phyloP scores from a whole-genome alignment of 179 eudicot species.

The Silene vulgaris region DNA sequence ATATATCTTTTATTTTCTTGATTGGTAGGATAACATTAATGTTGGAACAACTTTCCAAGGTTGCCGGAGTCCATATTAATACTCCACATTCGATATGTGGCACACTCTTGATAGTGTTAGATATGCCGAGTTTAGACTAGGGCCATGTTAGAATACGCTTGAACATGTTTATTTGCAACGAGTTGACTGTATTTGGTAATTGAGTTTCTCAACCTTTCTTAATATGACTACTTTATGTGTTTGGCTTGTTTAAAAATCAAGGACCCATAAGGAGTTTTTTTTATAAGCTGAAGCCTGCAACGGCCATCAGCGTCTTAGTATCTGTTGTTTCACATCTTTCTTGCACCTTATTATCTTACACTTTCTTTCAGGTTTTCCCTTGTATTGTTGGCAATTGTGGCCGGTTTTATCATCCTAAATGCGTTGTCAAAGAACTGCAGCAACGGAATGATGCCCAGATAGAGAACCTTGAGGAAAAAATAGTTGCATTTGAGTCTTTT shows the following conservation, averaged over 20 bases:
- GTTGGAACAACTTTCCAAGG: background rate
- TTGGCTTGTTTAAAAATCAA: background rate
- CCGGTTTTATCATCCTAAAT: constrained; percentile 66
- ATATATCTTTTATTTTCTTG: background rate
- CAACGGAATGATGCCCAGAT: constrained; percentile 34
- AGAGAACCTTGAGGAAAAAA: constrained; percentile 43
- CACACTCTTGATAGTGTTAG: no score
- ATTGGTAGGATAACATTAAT: background rate
- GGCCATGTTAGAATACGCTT: no score
- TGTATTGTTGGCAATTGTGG: constrained; percentile 82
- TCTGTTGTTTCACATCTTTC: constrained; percentile 3
- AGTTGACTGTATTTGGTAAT: no score
- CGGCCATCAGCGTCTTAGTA: background rate
- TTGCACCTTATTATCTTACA: constrained; percentile 16
- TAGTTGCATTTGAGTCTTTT: constrained; percentile 63
- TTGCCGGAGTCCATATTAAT: no score
- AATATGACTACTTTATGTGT: background rate
- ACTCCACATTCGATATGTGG: no score
- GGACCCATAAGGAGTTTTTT: background rate
- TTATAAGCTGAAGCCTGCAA: background rate
- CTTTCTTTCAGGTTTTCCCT: constrained; percentile 62
- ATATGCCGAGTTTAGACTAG: no score
- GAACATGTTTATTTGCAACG: no score
- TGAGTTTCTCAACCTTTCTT: background rate
- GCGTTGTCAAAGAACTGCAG: constrained; percentile 49